Conservation (phyloP, 495 filamentous ascomycete genomes). For the Talaromyces proteolyticus region DNA sequence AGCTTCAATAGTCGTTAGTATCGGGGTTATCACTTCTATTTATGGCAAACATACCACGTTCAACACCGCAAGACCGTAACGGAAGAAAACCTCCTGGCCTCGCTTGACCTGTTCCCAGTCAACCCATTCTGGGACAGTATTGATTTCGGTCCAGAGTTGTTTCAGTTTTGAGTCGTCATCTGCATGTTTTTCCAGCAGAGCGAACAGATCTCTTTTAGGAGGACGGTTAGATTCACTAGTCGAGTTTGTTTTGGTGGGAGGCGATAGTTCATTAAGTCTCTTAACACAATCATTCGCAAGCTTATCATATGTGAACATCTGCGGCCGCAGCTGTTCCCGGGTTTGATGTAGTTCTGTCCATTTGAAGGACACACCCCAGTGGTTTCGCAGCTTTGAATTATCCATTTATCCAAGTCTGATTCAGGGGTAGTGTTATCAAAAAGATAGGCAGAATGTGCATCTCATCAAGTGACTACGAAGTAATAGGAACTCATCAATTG, state of each 20-base stretch:
- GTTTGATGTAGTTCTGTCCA: slow-evolving; percentile 63
- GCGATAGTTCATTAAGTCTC: slow-evolving; percentile 50
- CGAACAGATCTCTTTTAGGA: slow-evolving; percentile 53
- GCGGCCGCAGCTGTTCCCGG: slow-evolving; percentile 49
- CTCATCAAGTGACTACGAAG: no score
- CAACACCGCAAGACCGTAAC: slow-evolving; percentile 66
- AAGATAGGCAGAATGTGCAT: no score
- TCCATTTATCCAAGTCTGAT: not conserved
- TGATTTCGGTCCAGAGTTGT: slow-evolving; percentile 62
- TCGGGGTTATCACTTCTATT: no score
- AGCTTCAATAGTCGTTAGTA: slow-evolving; percentile 14
- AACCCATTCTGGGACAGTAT: slow-evolving; percentile 71
- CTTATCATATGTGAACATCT: slow-evolving; percentile 61
- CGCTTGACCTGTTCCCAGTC: slow-evolving; percentile 73
- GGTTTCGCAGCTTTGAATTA: no score
- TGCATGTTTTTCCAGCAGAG: slow-evolving; percentile 51
- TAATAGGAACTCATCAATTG: no score
- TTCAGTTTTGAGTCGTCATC: slow-evolving; percentile 49
- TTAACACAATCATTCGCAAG: slow-evolving; percentile 61
- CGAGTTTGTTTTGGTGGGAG: slow-evolving; percentile 16
- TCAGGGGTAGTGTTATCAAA: no score
- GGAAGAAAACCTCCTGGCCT: slow-evolving; percentile 56
- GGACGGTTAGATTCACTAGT: slow-evolving; percentile 12
- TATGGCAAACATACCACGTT: slow-evolving; percentile 23
- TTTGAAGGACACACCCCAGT: slow-evolving; percentile 67